phyloP scores from a whole-genome alignment of 257 asterid species.

The Lavandula angustifolia region DNA sequence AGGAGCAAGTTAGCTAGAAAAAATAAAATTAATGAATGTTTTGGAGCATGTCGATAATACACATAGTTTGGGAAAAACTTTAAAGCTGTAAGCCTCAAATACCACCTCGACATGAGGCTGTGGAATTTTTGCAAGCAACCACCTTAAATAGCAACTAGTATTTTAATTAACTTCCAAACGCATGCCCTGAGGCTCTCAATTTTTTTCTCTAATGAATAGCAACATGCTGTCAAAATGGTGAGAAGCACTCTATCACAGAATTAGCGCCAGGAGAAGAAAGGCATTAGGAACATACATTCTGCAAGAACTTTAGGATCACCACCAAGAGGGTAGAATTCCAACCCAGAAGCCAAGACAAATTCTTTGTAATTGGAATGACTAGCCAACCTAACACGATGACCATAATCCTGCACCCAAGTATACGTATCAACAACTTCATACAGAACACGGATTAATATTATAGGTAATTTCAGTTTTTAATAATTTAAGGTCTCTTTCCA shows the following conservation, averaged over 20 bases:
- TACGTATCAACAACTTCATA: constrained; percentile 41
- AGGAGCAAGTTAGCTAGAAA: too few species aligned
- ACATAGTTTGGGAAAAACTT: too few species aligned
- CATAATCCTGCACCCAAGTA: constrained; percentile 79
- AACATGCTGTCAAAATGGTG: constrained; percentile 10
- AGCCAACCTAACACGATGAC: constrained; percentile 96
- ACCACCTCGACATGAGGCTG: too few species aligned
- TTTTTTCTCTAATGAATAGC: too few species aligned
- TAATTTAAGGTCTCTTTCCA: neutral
- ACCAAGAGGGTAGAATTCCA: constrained; percentile 97
- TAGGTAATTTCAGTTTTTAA: neutral
- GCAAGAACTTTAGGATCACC: constrained; percentile 99
- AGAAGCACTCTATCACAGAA: constrained; percentile 22
- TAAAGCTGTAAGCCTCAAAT: too few species aligned
- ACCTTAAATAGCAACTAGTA: too few species aligned
- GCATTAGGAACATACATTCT: constrained; percentile 63
- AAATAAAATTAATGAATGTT: too few species aligned
- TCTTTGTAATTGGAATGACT: constrained; percentile 94
- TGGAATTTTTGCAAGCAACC: too few species aligned
- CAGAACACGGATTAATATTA: neutral
- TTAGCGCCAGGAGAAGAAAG: constrained; percentile 8
- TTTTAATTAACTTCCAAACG: too few species aligned
- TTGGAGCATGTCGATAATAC: too few species aligned
- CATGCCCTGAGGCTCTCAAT: too few species aligned
- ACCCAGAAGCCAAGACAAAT: constrained; percentile 89